Conservation (phyloP, 768 basidiomycete genomes). For the Macrolepiota fuliginosa region DNA sequence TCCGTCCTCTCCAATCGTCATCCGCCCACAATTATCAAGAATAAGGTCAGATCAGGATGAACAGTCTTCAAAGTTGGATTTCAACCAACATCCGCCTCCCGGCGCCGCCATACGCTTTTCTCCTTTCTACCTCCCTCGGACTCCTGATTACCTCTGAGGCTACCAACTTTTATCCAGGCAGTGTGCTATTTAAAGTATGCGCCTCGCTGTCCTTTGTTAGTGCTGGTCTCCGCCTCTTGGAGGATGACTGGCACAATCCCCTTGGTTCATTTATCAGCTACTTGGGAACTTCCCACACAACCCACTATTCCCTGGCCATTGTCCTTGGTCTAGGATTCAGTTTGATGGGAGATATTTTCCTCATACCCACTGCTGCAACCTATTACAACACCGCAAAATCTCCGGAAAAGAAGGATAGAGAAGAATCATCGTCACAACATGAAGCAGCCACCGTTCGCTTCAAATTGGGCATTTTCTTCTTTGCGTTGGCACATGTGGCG, state of each 20-base stretch:
- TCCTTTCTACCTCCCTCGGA: constrained; percentile 16
- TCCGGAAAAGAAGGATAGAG: background rate
- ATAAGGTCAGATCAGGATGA: background rate
- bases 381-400: constrained; percentile 9
- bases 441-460: constrained; percentile 19
- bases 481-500: constrained; percentile 21
- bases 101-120: constrained; percentile 17
- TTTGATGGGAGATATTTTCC: constrained; percentile 22
- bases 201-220: constrained; percentile 22
- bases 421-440: background rate
- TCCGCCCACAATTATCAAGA: too few species aligned
- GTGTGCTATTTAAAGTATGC: constrained; percentile 20
- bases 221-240: constrained; percentile 13
- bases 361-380: constrained; percentile 18
- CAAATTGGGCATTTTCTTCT: constrained; percentile 21
- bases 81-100: constrained; percentile 1
- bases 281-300: background rate
- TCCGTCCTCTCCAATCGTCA: too few species aligned
- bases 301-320: constrained; percentile 12
- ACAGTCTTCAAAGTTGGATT: background rate
- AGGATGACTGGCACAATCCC: constrained; percentile 7
- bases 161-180: constrained; percentile 19
- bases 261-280: background rate
- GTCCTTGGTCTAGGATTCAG: constrained; percentile 21
- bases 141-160: constrained; percentile 22